phyloP scores from a whole-genome alignment of 2,329 filamentous ascomycete species.

The Phyllosticta capitalensis region DNA sequence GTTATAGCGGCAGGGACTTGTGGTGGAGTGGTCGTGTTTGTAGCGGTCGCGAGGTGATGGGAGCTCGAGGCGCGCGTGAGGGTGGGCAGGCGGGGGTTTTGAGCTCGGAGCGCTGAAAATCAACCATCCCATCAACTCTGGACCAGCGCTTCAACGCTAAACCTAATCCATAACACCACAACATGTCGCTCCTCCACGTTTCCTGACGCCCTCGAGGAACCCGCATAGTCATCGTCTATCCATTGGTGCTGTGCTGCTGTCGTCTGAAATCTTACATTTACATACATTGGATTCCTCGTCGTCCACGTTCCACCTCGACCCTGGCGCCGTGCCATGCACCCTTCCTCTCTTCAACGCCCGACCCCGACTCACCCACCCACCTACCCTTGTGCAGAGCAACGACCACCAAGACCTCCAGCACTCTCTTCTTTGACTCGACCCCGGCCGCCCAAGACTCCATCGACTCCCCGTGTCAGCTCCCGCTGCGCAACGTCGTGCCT shows the following conservation, averaged over 20 bases:
- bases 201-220: conserved; percentile 1
- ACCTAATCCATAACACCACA: conserved; percentile 7
- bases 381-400: no score
- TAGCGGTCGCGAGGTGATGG: conserved; percentile 2
- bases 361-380: not conserved
- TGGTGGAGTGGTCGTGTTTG: not conserved
- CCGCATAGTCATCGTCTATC: not conserved
- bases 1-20: conserved; percentile 1
- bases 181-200: conserved; percentile 2
- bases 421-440: not conserved
- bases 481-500: not conserved
- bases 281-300: conserved; percentile 1
- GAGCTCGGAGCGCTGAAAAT: conserved; percentile 8
- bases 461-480: not conserved
- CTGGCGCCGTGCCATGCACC: not conserved
- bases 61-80: conserved; percentile 7
- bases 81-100: conserved; percentile 5
- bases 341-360: not conserved
- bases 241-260: not conserved
- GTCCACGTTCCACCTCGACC: not conserved
- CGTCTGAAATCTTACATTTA: no score
- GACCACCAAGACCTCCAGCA: not conserved
- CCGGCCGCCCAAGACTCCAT: not conserved
- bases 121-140: conserved; percentile 8
- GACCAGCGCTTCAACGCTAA: conserved; percentile 5